A percentile compares a stretch with the other conserved stretches of the same genome.
These are phyloP conservation scores for Dryas integrifolia DNA, from an alignment of 331 rosid genomes.

Conservation along the genomic window DNA sequence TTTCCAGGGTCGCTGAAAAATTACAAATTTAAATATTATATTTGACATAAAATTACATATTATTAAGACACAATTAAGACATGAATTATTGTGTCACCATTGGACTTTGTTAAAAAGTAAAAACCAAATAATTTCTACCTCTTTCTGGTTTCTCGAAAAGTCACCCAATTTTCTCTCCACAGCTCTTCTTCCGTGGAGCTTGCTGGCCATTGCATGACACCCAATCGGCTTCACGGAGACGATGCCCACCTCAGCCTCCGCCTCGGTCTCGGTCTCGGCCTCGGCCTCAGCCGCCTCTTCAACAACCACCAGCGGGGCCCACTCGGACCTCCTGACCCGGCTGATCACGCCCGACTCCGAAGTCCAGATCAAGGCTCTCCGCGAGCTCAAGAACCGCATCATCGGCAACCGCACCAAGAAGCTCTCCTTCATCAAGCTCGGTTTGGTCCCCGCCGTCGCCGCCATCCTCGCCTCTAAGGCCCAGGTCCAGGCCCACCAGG, in stretches of 20 bases:
- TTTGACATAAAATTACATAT: no score
- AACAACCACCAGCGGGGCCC: slow-evolving; percentile 20
- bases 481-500: slow-evolving; percentile 20
- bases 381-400: slow-evolving; percentile 81
- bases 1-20: no score
- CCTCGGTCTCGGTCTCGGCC: slow-evolving; percentile 24
- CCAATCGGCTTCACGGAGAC: slow-evolving; percentile 20
- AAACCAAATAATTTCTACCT: no score
- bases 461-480: slow-evolving; percentile 41
- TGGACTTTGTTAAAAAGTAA: no score
- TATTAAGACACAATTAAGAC: no score
- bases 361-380: slow-evolving; percentile 73
- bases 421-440: slow-evolving; percentile 73
- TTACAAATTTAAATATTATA: no score
- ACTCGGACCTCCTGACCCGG: slow-evolving; percentile 55
- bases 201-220: slow-evolving; percentile 41
- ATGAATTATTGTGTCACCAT: no score
- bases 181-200: slow-evolving; percentile 10
- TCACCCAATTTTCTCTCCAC: background rate
- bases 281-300: slow-evolving; percentile 30
- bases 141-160: background rate
- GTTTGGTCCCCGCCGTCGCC: slow-evolving; percentile 64
- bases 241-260: slow-evolving; percentile 36
- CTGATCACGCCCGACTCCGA: slow-evolving; percentile 51
- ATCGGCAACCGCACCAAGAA: slow-evolving; percentile 90